Conservation (phyloP, 129 eudicot genomes). For the Tagetes erecta region DNA sequence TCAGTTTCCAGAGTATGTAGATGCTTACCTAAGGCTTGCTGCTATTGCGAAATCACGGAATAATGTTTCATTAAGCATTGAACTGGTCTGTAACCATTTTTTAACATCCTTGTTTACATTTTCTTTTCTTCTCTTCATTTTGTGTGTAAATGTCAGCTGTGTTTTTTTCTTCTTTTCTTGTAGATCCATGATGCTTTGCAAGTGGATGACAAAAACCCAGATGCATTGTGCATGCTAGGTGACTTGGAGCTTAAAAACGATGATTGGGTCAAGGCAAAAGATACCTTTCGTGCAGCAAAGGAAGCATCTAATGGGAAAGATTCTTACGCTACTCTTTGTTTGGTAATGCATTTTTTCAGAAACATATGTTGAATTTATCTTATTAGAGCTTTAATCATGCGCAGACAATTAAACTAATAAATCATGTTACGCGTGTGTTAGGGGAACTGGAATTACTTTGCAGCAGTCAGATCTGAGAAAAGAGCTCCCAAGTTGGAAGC, state of each 20-base stretch:
- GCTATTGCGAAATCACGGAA: constrained; percentile 93
- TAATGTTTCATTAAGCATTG: constrained; percentile 73
- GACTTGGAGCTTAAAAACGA: constrained; percentile 96
- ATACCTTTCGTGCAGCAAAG: constrained; percentile 88
- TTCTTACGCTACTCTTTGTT: constrained; percentile 89
- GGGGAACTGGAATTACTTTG: constrained; percentile 99
- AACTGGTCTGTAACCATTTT: constrained; percentile 59
- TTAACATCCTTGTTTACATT: constrained; percentile 9
- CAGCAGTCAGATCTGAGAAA: constrained; percentile 89
- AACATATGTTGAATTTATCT: not conserved
- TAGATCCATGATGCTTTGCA: constrained; percentile 85
- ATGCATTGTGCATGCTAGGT: constrained; percentile 89
- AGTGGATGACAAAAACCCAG: constrained; percentile 86
- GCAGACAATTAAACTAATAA: constrained; percentile 11
- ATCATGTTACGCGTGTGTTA: constrained; percentile 30
- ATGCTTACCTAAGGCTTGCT: constrained; percentile 96
- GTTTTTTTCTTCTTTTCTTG: constrained; percentile 19
- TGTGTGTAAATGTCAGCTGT: constrained; percentile 9
- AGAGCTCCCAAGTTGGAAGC: constrained; percentile 89
- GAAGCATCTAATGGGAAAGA: constrained; percentile 84
- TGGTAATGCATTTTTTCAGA: constrained; percentile 40
- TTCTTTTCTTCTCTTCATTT: not conserved
- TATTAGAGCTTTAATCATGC: constrained; percentile 2
- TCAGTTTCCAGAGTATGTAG: constrained; percentile 91
- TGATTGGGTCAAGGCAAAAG: constrained; percentile 99